Evolutionary conservation across 2,329 filamentous ascomycete species (phyloP), one percentile per base, ranked within the genome.

Genomic region (Alternaria alternata): DNA sequence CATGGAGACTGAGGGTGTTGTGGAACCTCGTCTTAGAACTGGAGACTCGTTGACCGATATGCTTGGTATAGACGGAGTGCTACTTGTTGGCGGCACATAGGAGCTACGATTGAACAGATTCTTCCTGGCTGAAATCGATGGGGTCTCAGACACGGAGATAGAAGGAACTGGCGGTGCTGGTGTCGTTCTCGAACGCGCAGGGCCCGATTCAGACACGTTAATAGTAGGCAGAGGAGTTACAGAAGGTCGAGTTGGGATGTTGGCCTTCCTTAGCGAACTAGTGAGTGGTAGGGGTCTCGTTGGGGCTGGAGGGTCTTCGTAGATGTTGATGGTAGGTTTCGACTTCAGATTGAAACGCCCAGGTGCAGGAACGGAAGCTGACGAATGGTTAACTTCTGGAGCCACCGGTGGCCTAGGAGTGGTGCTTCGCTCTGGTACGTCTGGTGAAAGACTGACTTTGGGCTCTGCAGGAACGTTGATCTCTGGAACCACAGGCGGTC

Each of bases 361-460:
- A 38, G 68, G 62, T 12, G 72, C 60, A 24, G 67, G 52, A 12
- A 66, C 51, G 11, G 68, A 62, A 14, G 30, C 64, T 12, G 65
- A 63, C 24, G 76, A 69, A 22, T 75, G 20, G 14, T 71, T 78
- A 42, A 76, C 75, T 7, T 68, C 68, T 43, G 77, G 70, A 53
- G 69, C 28, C 36, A 81, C 63, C 74, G 58, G 41, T 18, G 60
- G 59, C 24, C 51, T 51, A 26, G 59, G 54, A 26, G 69, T 46
- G 72, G 71, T 58, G 18, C 49, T 52, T 26, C 59, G 61, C 26
- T 63, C 68, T 1, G 65, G 43, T 28, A 57, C 22, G 8, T 76
- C 70, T 66, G 82, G 79, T 4, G 83, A 81, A 18, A 83, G 71
- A 54, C 84, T 78, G 66, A 89, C 87, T 38, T 77, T 80, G 5